phyloP scores from a whole-genome alignment of 2,329 filamentous ascomycete genomes.

The Thelonectria rubi region DNA sequence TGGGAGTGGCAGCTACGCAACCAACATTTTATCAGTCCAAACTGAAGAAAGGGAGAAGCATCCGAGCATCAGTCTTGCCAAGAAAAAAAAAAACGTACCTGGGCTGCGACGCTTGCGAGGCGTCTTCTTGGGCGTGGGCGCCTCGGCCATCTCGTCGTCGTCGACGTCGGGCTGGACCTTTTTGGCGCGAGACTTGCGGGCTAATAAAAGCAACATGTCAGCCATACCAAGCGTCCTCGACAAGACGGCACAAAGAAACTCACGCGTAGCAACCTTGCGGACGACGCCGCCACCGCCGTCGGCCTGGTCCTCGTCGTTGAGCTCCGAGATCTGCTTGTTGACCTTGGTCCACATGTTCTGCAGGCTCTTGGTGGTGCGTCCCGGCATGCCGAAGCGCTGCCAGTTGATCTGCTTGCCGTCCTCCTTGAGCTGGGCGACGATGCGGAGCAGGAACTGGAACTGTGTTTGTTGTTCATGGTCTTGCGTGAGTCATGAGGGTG shows the following conservation, averaged over 20 bases:
- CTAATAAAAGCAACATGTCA: too few species aligned
- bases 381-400: conserved; percentile 48
- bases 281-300: conserved; percentile 5
- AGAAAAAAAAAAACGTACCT: conserved; percentile 18
- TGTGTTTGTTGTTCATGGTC: too few species aligned
- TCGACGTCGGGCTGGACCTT: conserved; percentile 11
- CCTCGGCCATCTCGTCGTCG: conserved; percentile 17
- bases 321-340: conserved; percentile 47
- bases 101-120: conserved; percentile 33
- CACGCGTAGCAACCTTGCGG: conserved; percentile 39
- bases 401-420: conserved; percentile 49
- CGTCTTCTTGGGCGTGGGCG: conserved; percentile 24
- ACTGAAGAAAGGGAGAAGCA: too few species aligned
- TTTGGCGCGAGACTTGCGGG: conserved; percentile 38
- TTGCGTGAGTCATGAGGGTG: neutral
- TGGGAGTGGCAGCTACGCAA: conserved; percentile 16
- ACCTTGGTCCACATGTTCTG: conserved; percentile 51
- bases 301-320: conserved; percentile 41
- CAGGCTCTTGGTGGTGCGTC: conserved; percentile 50
- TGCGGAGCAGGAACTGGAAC: conserved; percentile 49
- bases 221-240: too few species aligned
- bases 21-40: conserved; percentile 19
- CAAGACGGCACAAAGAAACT: too few species aligned
- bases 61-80: too few species aligned
- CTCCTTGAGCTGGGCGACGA: conserved; percentile 47